phyloP scores from a whole-genome alignment of 106 monocot species.

The Triglochin maritima region DNA sequence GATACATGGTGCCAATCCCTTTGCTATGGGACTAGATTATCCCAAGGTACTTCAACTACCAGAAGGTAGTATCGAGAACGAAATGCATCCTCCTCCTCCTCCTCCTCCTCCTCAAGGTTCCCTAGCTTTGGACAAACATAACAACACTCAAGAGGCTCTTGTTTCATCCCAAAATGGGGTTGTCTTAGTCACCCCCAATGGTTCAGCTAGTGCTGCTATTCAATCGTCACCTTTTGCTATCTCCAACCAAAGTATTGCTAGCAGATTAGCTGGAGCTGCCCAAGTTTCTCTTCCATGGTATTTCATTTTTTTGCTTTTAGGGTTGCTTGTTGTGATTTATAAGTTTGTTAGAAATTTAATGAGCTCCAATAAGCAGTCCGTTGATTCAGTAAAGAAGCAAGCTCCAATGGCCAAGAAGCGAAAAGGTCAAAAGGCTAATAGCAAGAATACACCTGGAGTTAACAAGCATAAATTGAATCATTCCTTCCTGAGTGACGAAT shows the following conservation, averaged over 20 bases:
- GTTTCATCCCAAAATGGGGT: not conserved
- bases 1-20: not conserved
- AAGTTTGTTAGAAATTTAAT: constrained; percentile 13
- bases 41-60: not conserved
- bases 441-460: constrained; percentile 2
- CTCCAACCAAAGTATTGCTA: constrained; percentile 2
- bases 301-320: constrained; percentile 9
- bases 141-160: not conserved
- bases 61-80: constrained; percentile 1
- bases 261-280: not conserved
- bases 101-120: not conserved
- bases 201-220: not conserved
- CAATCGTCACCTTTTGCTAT: not conserved
- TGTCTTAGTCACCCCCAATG: not conserved
- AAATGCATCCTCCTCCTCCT: constrained; percentile 14
- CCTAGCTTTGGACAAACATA: not conserved
- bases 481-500: constrained; percentile 7
- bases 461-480: not conserved
- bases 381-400: constrained; percentile 19
- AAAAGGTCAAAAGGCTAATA: constrained; percentile 45
- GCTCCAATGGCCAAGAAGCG: constrained; percentile 43
- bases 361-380: constrained; percentile 23
- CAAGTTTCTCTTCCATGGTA: constrained; percentile 11
- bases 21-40: constrained; percentile 1
- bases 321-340: constrained; percentile 14